Conservation (phyloP, 345 rosid species). For the Citrus reticulata region DNA sequence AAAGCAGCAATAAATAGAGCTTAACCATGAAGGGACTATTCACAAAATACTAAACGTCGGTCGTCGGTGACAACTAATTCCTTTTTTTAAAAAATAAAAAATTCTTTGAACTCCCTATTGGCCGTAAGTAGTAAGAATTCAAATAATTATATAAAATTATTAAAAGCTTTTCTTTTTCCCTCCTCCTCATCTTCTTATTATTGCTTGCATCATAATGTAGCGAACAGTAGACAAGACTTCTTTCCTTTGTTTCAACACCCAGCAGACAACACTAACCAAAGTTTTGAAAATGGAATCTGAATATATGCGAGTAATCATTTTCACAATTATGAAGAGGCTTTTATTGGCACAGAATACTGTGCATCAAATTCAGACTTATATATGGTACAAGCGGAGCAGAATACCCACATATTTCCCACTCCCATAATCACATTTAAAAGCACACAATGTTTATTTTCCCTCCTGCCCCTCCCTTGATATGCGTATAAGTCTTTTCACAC, state of each 20-base stretch:
- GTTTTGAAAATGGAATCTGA: neutral
- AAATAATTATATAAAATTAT: neutral
- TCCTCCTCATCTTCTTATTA: neutral
- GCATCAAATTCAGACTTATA: slow-evolving; percentile 15
- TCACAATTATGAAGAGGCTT: neutral
- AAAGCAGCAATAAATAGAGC: neutral
- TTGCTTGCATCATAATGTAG: neutral
- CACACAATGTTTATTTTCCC: slow-evolving; percentile 12
- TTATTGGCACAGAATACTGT: slow-evolving; percentile 20
- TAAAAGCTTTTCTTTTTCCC: neutral
- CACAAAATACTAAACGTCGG: neutral
- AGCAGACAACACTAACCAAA: no score
- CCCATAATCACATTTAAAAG: neutral
- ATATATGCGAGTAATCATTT: neutral
- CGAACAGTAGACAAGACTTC: neutral
- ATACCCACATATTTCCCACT: slow-evolving; percentile 2
- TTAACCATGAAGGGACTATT: slow-evolving; percentile 1
- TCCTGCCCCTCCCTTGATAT: slow-evolving; percentile 3
- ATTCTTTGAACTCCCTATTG: neutral
- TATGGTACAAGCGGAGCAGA: neutral
- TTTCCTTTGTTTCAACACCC: neutral
- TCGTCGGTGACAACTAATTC: neutral
- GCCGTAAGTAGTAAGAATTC: neutral
- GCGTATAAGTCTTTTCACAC: slow-evolving; percentile 7
- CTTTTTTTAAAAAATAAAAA: neutral